These are phyloP conservation scores for Suhomyces wounanorum DNA, from an alignment of 1,139 yeast species.

Conservation along the genomic window DNA sequence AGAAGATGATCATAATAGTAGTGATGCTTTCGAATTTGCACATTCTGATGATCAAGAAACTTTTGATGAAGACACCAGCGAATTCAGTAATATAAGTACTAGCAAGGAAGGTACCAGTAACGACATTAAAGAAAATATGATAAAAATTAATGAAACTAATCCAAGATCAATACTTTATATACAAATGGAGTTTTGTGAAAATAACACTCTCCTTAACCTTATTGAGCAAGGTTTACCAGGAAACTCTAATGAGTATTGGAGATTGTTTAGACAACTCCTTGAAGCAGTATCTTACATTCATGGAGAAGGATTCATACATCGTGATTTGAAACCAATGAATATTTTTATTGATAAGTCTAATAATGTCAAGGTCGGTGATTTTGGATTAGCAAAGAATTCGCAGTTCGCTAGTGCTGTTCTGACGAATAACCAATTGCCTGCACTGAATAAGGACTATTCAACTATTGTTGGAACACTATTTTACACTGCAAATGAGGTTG, in stretches of 20 bases:
- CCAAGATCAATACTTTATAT: slow-evolving; percentile 66
- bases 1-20: slow-evolving; percentile 6
- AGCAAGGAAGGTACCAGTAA: slow-evolving; percentile 16
- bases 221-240: slow-evolving; percentile 78
- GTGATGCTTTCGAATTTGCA: slow-evolving; percentile 33
- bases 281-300: slow-evolving; percentile 94
- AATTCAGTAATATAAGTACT: slow-evolving; percentile 14
- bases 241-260: slow-evolving; percentile 82
- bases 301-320: slow-evolving; percentile 88
- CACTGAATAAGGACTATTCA: slow-evolving; percentile 66
- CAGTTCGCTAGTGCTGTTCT: slow-evolving; percentile 45
- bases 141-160: slow-evolving; percentile 11
- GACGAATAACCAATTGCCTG: slow-evolving; percentile 43
- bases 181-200: slow-evolving; percentile 99
- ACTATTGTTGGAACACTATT: slow-evolving; percentile 92
- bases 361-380: slow-evolving; percentile 93
- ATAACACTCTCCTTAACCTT: slow-evolving; percentile 80
- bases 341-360: slow-evolving; percentile 90
- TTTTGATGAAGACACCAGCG: slow-evolving; percentile 3
- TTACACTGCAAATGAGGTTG: slow-evolving; percentile 89
- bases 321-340: slow-evolving; percentile 94
- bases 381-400: slow-evolving; percentile 89
- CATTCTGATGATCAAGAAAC: slow-evolving; percentile 15
- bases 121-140: slow-evolving; percentile 3
- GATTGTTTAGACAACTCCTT: slow-evolving; percentile 79